A percentile compares a stretch with the other conserved stretches of the same genome.
These are phyloP conservation scores for Boechera stricta DNA, from an alignment of 345 rosid species.

Conservation along the genomic window DNA sequence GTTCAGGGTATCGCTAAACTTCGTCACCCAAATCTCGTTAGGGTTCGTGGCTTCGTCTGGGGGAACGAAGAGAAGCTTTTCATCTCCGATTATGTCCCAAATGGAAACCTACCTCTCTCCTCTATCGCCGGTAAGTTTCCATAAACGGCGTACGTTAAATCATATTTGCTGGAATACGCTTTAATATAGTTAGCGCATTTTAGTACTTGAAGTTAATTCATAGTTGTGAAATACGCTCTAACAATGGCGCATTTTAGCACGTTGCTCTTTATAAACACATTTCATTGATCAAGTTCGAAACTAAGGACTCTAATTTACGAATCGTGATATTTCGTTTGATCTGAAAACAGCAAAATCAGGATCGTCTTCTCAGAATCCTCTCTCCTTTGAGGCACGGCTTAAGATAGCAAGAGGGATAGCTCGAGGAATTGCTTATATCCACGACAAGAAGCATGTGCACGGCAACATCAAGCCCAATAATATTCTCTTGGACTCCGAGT, in stretches of 20 bases:
- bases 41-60: slow-evolving; percentile 82
- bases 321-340: not conserved
- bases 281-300: not conserved
- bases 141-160: not conserved
- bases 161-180: not conserved
- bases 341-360: slow-evolving; percentile 45
- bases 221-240: too few relatives aligned
- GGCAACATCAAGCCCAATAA: slow-evolving; percentile 78
- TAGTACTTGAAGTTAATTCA: too few relatives aligned
- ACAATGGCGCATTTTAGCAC: not conserved
- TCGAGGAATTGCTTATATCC: slow-evolving; percentile 70
- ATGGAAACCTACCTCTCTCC: slow-evolving; percentile 68
- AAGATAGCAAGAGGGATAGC: slow-evolving; percentile 87
- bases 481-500: slow-evolving; percentile 64
- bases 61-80: slow-evolving; percentile 86
- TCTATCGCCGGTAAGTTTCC: slow-evolving; percentile 57
- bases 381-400: slow-evolving; percentile 63
- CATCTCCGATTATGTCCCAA: slow-evolving; percentile 69
- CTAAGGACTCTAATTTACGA: not conserved
- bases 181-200: not conserved
- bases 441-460: slow-evolving; percentile 80
- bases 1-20: slow-evolving; percentile 61
- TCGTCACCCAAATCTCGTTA: slow-evolving; percentile 76
- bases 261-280: not conserved
- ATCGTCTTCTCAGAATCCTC: slow-evolving; percentile 47